phyloP scores from a whole-genome alignment of 2,329 filamentous ascomycete genomes.

The Raffaelea albimanens region DNA sequence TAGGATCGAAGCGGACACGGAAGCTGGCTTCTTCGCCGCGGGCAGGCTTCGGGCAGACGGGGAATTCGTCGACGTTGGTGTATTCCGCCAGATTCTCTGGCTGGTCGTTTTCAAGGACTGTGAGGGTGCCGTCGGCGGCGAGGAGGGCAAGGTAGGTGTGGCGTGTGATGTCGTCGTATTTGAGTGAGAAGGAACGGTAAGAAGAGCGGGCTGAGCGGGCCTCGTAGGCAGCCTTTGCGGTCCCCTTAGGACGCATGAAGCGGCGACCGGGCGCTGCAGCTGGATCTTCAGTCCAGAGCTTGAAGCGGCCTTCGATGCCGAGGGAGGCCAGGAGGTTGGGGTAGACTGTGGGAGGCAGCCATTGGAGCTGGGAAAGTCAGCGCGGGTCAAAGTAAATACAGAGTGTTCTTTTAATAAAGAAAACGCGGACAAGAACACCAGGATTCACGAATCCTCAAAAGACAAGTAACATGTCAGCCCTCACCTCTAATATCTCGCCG shows the following conservation, averaged over 20 bases:
- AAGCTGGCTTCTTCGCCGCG: conserved; percentile 84
- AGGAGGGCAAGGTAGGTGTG: conserved; percentile 82
- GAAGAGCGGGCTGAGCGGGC: conserved; percentile 51
- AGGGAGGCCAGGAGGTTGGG: conserved; percentile 79
- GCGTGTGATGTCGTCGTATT: conserved; percentile 65
- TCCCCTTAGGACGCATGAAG: conserved; percentile 54
- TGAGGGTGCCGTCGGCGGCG: conserved; percentile 64
- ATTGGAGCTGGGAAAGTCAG: conserved; percentile 79
- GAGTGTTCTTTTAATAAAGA: background rate
- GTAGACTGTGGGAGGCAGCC: conserved; percentile 84
- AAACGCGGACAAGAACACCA: background rate
- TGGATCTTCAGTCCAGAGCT: conserved; percentile 87
- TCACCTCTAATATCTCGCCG: conserved; percentile 79
- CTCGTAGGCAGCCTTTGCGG: conserved; percentile 43
- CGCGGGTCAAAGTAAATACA: too few relatives aligned
- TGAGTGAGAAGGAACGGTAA: conserved; percentile 78
- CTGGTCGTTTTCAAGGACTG: conserved; percentile 75
- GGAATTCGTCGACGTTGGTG: conserved; percentile 64
- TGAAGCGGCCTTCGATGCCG: conserved; percentile 81
- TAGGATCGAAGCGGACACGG: conserved; percentile 79
- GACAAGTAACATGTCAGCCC: too few relatives aligned
- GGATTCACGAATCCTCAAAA: too few relatives aligned
- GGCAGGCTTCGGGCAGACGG: conserved; percentile 59
- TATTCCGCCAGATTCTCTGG: conserved; percentile 74
- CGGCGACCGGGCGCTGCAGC: conserved; percentile 70